phyloP scores from a whole-genome alignment of 805 yeast genomes.

The Candida sanyiensis region DNA sequence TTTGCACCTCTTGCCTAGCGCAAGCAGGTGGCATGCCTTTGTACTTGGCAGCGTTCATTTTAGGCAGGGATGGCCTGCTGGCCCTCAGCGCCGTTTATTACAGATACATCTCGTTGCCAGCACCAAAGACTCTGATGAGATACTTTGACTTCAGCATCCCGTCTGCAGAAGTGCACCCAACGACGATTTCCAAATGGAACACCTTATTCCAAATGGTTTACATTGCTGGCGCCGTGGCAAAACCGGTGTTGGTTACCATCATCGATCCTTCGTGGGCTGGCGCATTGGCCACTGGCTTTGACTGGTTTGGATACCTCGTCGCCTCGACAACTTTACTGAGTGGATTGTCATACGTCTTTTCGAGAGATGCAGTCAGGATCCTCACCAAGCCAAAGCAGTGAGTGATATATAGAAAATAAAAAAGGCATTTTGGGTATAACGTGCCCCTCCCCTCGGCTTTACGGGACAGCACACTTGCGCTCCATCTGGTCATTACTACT shows the following conservation, averaged over 20 bases:
- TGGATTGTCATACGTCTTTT: slow-evolving; percentile 71
- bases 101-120: slow-evolving; percentile 67
- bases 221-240: slow-evolving; percentile 56
- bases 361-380: slow-evolving; percentile 62
- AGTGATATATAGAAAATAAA: too few relatives aligned
- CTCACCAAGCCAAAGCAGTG: slow-evolving; percentile 24
- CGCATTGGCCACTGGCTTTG: slow-evolving; percentile 23
- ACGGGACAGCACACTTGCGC: too few relatives aligned
- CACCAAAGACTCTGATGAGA: slow-evolving; percentile 65
- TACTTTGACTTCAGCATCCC: slow-evolving; percentile 77
- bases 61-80: slow-evolving; percentile 78
- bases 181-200: slow-evolving; percentile 77
- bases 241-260: slow-evolving; percentile 42
- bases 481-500: too few relatives aligned
- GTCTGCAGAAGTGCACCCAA: slow-evolving; percentile 85
- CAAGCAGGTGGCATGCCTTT: slow-evolving; percentile 65
- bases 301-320: slow-evolving; percentile 46
- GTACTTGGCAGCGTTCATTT: slow-evolving; percentile 57
- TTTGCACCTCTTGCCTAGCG: slow-evolving; percentile 73
- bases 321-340: slow-evolving; percentile 70
- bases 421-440: too few relatives aligned
- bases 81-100: slow-evolving; percentile 67
- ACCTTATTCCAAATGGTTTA: slow-evolving; percentile 92
- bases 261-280: slow-evolving; percentile 28
- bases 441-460: too few relatives aligned